phyloP scores from a whole-genome alignment of 768 basidiomycete species.

The Sporobolomyces roseus region DNA sequence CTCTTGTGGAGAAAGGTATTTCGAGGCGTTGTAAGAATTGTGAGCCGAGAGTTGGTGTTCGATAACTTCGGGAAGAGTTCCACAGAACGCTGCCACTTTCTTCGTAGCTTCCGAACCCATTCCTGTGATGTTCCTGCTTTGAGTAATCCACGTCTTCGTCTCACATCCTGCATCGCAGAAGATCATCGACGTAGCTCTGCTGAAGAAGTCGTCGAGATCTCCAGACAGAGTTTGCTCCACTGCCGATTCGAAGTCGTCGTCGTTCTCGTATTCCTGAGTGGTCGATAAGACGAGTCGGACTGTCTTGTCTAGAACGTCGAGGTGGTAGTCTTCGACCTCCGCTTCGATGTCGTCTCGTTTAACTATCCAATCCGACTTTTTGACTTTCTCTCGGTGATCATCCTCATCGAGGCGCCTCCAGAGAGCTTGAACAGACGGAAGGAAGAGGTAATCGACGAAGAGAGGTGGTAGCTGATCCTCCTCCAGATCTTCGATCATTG shows the following conservation, averaged over 20 bases:
- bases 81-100: slow-evolving; percentile 9
- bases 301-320: background rate
- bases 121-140: background rate
- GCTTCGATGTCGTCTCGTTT: background rate
- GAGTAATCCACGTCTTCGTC: background rate
- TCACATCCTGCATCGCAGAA: slow-evolving; percentile 11
- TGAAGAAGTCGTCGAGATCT: slow-evolving; percentile 15
- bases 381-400: background rate
- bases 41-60: slow-evolving; percentile 18
- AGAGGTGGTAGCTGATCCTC: slow-evolving; percentile 3
- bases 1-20: background rate
- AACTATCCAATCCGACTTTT: background rate
- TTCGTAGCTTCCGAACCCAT: background rate
- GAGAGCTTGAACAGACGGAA: background rate
- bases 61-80: slow-evolving; percentile 8
- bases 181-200: background rate
- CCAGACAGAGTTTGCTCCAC: background rate
- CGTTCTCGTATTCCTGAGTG: slow-evolving; percentile 1
- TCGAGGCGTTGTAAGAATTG: background rate
- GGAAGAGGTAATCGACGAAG: slow-evolving; percentile 16
- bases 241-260: background rate
- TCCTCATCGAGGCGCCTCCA: slow-evolving; percentile 1
- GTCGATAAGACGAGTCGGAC: background rate
- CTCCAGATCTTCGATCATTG: background rate
- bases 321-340: slow-evolving; percentile 10